phyloP scores from a whole-genome alignment of 495 filamentous ascomycete species.

The Neurospora sp. region DNA sequence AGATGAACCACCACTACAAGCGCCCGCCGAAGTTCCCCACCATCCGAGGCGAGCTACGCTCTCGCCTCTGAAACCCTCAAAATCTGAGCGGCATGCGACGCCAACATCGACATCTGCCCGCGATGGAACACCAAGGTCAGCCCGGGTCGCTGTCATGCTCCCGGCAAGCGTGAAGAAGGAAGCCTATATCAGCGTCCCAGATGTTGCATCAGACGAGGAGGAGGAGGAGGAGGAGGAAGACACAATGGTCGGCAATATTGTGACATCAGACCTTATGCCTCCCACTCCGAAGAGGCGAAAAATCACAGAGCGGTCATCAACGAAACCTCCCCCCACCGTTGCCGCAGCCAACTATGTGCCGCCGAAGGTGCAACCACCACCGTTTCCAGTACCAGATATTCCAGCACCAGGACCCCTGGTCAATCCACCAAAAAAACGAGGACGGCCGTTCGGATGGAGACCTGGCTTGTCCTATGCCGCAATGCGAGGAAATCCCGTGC shows the following conservation, averaged over 20 bases:
- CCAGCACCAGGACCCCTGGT: background rate
- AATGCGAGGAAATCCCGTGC: background rate
- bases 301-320: background rate
- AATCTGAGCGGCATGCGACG: background rate
- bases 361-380: background rate
- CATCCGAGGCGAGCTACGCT: background rate
- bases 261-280: constrained; percentile 6
- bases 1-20: background rate
- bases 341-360: background rate
- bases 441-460: constrained; percentile 21
- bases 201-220: background rate
- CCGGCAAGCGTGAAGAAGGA: constrained; percentile 1
- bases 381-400: background rate
- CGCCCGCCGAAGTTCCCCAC: background rate
- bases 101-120: background rate
- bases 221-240: background rate
- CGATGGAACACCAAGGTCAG: background rate
- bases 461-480: constrained; percentile 12
- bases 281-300: background rate
- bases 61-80: background rate
- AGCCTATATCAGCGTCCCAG: background rate
- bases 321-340: background rate
- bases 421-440: constrained; percentile 17
- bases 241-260: background rate
- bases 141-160: constrained; percentile 4